phyloP scores from a whole-genome alignment of 768 basidiomycete species.

The Lentinula sp. region DNA sequence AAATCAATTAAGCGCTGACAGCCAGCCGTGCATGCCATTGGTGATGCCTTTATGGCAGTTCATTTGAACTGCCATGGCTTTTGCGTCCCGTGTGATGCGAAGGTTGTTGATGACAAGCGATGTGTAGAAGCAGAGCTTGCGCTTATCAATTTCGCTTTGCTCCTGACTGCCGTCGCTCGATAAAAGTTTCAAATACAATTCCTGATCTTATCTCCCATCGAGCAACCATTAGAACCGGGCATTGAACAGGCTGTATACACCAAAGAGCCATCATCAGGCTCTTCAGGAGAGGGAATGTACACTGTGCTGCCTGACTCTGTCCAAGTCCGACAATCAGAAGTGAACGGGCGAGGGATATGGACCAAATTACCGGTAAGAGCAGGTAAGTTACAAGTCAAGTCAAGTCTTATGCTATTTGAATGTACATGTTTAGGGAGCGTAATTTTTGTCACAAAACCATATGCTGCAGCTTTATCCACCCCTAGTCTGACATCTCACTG shows the following conservation, averaged over 20 bases:
- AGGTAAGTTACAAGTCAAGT: not conserved
- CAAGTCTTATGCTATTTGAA: not conserved
- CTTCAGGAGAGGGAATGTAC: slow-evolving; percentile 14
- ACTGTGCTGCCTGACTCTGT: slow-evolving; percentile 30
- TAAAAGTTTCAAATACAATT: too few species aligned
- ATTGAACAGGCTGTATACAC: not conserved
- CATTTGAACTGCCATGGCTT: too few species aligned
- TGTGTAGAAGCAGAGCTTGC: too few species aligned
- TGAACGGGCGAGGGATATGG: slow-evolving; percentile 44
- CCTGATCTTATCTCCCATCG: slow-evolving; percentile 9
- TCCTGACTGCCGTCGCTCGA: too few species aligned
- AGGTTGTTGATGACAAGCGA: too few species aligned
- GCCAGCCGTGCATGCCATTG: too few species aligned
- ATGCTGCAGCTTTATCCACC: slow-evolving; percentile 60
- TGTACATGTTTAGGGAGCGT: slow-evolving; percentile 41
- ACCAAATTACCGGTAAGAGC: slow-evolving; percentile 17
- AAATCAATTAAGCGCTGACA: too few species aligned
- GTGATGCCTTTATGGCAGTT: too few species aligned
- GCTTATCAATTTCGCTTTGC: too few species aligned
- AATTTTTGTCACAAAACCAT: slow-evolving; percentile 53
- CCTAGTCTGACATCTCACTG: slow-evolving; percentile 57
- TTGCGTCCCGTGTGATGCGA: too few species aligned
- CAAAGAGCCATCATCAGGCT: not conserved
- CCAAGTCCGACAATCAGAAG: slow-evolving; percentile 27
- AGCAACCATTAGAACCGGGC: slow-evolving; percentile 14